These are phyloP conservation scores for Leccinum boreale DNA, from an alignment of 768 basidiomycete genomes.

Conservation along the genomic window DNA sequence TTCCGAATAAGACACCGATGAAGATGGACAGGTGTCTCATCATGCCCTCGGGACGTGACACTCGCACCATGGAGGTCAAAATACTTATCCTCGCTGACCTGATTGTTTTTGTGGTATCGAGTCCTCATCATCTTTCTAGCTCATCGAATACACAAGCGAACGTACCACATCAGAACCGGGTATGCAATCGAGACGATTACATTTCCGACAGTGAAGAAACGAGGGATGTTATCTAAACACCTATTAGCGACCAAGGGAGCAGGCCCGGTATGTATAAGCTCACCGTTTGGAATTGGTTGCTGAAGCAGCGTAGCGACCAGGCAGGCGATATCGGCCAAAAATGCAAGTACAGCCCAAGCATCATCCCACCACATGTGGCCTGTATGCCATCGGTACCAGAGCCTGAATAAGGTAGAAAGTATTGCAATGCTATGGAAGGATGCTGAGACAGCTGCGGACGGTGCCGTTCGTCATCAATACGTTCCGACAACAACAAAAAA, in stretches of 20 bases:
- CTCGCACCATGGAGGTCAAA: slow-evolving; percentile 20
- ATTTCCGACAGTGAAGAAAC: slow-evolving; percentile 4
- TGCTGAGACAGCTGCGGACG: slow-evolving; percentile 6
- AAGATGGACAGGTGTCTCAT: slow-evolving; percentile 3
- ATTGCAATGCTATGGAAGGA: slow-evolving; percentile 23
- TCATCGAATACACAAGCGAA: not conserved
- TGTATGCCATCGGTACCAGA: slow-evolving; percentile 20
- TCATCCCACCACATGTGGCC: slow-evolving; percentile 28
- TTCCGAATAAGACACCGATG: slow-evolving; percentile 15
- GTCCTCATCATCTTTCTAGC: not conserved
- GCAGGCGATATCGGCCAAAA: slow-evolving; percentile 12
- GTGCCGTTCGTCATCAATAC: slow-evolving; percentile 1
- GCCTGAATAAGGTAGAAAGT: slow-evolving; percentile 20
- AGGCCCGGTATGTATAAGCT: not conserved
- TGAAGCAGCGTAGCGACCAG: slow-evolving; percentile 6
- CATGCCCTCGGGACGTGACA: slow-evolving; percentile 15
- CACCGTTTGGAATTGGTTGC: slow-evolving; percentile 7
- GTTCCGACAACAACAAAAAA: not conserved
- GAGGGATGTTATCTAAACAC: slow-evolving; percentile 1
- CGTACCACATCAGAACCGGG: slow-evolving; percentile 17
- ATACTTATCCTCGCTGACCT: slow-evolving; percentile 28
- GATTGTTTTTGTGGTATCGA: not conserved
- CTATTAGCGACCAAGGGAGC: not conserved
- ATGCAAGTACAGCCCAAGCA: slow-evolving; percentile 16
- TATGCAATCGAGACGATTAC: slow-evolving; percentile 18